phyloP scores from a whole-genome alignment of 2,329 filamentous ascomycete genomes.

The Clarireedia monteithiana region DNA sequence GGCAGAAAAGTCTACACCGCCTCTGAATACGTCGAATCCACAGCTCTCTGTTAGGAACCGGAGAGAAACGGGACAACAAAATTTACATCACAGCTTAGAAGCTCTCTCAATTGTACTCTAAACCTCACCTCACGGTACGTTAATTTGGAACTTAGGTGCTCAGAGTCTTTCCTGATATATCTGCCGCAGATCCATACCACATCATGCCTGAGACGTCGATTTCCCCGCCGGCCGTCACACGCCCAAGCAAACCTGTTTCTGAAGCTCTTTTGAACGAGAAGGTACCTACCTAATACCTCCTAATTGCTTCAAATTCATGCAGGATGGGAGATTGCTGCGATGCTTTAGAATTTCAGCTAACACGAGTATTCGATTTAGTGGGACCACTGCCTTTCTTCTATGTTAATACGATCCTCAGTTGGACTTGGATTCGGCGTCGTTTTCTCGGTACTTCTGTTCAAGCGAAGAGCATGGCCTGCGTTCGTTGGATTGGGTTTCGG shows the following conservation, averaged over 20 bases:
- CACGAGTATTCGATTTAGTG: slow-evolving; percentile 50
- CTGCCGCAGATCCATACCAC: slow-evolving; percentile 1
- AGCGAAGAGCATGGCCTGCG: slow-evolving; percentile 96
- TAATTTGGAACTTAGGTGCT: slow-evolving; percentile 2
- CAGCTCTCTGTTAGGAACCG: slow-evolving; percentile 1
- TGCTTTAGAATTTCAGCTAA: slow-evolving; percentile 9
- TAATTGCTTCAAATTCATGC: slow-evolving; percentile 18
- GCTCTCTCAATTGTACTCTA: slow-evolving; percentile 6
- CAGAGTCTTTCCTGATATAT: slow-evolving; percentile 1
- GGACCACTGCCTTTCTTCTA: slow-evolving; percentile 96
- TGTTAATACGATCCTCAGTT: slow-evolving; percentile 93
- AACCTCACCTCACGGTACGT: slow-evolving; percentile 12
- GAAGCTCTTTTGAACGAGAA: slow-evolving; percentile 98
- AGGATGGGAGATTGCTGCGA: background rate
- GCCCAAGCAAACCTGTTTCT: slow-evolving; percentile 75
- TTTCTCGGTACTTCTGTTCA: slow-evolving; percentile 97
- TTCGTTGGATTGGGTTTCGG: slow-evolving; percentile 92
- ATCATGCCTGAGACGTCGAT: slow-evolving; percentile 27
- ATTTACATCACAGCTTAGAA: slow-evolving; percentile 7
- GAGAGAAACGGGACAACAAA: slow-evolving; percentile 10
- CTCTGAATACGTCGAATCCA: background rate
- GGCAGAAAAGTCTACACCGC: background rate
- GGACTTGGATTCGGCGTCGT: slow-evolving; percentile 96
- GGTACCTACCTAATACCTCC: slow-evolving; percentile 42
- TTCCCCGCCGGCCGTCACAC: slow-evolving; percentile 49